Evolutionary conservation across 169 alveolate genomes (phyloP).

Genomic region (Fabrea salina): DNA sequence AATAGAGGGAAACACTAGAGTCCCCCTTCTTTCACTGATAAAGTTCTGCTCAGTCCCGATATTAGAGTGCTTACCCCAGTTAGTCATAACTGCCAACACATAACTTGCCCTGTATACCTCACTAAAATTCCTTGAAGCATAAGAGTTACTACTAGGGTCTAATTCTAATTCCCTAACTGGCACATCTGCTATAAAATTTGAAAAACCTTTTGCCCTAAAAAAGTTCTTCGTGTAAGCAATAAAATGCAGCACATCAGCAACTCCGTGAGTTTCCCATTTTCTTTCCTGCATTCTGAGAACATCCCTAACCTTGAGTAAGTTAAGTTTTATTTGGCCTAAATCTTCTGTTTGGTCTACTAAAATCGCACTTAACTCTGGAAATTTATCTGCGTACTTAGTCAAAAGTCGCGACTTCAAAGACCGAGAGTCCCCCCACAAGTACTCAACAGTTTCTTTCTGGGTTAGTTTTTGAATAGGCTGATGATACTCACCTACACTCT

Average conservation of each 20-base stretch:
- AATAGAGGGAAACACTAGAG: too few species aligned
- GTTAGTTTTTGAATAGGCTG: background rate
- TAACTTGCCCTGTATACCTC: too few species aligned
- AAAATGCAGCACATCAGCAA: constrained; percentile 20
- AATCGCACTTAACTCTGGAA: background rate
- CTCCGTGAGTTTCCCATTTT: background rate
- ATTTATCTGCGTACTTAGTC: background rate
- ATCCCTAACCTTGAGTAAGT: background rate
- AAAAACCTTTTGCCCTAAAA: too few species aligned
- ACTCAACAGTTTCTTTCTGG: background rate
- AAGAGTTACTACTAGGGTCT: too few species aligned
- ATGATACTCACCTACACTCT: constrained; percentile 32
- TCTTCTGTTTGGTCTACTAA: background rate
- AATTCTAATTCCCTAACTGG: too few species aligned
- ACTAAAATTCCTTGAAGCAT: too few species aligned
- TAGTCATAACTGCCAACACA: too few species aligned
- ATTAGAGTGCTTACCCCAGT: too few species aligned
- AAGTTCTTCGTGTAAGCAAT: too few species aligned
- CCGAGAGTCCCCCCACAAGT: background rate
- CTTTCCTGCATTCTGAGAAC: background rate
- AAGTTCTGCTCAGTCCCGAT: too few species aligned
- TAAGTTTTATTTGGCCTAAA: background rate
- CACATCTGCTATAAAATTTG: too few species aligned
- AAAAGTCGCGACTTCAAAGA: background rate
- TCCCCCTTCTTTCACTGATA: too few species aligned